Evolutionary conservation across 306 rosid species (phyloP).

Genomic region (Pyrus betulifolia): DNA sequence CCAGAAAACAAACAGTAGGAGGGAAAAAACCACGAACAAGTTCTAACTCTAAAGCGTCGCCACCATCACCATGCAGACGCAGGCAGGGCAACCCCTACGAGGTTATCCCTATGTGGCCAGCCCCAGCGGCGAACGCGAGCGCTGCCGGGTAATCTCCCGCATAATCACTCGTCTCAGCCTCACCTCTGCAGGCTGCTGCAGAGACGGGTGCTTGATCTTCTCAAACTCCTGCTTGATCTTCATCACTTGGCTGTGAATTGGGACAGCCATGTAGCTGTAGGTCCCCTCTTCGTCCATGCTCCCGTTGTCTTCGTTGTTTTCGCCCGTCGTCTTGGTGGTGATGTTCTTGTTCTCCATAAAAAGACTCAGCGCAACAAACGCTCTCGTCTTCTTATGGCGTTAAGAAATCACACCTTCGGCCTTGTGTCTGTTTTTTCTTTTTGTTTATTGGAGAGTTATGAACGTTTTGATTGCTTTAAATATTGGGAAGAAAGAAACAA

Average conservation of each 20-base stretch:
- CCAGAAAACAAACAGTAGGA: not conserved
- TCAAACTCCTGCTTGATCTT: constrained; percentile 73
- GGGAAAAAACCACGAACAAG: not conserved
- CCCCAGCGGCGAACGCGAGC: constrained; percentile 68
- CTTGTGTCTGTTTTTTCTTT: not conserved
- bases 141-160: constrained; percentile 31
- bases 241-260: constrained; percentile 72
- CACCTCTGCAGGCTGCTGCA: constrained; percentile 37
- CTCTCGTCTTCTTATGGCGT: not conserved
- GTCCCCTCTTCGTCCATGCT: constrained; percentile 6
- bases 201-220: constrained; percentile 57
- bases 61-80: not conserved
- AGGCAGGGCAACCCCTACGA: not conserved
- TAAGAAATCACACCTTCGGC: not conserved
- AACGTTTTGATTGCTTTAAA: constrained; percentile 9
- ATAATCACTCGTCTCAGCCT: constrained; percentile 23
- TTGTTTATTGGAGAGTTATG: not conserved
- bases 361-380: not conserved
- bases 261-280: constrained; percentile 14
- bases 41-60: not conserved
- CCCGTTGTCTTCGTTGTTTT: not conserved
- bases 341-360: constrained; percentile 11
- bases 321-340: not conserved
- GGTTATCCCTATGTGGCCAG: constrained; percentile 3
- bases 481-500: not conserved